phyloP scores from a whole-genome alignment of 2,329 filamentous ascomycete species.

The Apiospora marii region DNA sequence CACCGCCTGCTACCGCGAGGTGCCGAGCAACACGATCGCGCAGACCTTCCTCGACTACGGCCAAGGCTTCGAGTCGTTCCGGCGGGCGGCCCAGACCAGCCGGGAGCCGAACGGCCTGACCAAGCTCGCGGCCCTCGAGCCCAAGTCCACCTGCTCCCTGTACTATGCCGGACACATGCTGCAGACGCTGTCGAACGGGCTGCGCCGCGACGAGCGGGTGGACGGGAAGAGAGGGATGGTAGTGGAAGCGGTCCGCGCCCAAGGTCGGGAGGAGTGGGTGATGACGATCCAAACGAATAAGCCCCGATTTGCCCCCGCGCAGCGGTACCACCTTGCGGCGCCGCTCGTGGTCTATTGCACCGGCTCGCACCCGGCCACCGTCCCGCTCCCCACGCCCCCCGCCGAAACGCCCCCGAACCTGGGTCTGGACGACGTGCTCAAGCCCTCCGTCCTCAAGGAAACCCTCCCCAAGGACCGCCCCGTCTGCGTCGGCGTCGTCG shows the following conservation, averaged over 20 bases:
- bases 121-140: constrained; percentile 59
- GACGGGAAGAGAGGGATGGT: constrained; percentile 48
- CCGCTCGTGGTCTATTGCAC: constrained; percentile 27
- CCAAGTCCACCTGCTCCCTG: constrained; percentile 64
- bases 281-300: neutral
- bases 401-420: constrained; percentile 52
- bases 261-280: neutral
- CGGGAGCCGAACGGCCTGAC: constrained; percentile 63
- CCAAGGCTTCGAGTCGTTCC: constrained; percentile 1
- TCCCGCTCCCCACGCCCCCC: constrained; percentile 25
- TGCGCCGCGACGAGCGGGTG: constrained; percentile 49
- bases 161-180: constrained; percentile 65
- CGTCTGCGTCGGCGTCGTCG: constrained; percentile 63
- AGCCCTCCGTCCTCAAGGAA: constrained; percentile 56
- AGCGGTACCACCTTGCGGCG: neutral
- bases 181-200: constrained; percentile 52
- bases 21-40: constrained; percentile 69
- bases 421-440: constrained; percentile 63
- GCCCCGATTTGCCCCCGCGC: neutral
- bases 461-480: constrained; percentile 46
- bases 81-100: constrained; percentile 52
- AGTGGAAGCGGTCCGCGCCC: constrained; percentile 26
- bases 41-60: constrained; percentile 63
- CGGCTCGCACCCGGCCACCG: constrained; percentile 46
- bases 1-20: constrained; percentile 64